phyloP scores from a whole-genome alignment of 2,329 filamentous ascomycete genomes.

The Penicillium griseofulvum region DNA sequence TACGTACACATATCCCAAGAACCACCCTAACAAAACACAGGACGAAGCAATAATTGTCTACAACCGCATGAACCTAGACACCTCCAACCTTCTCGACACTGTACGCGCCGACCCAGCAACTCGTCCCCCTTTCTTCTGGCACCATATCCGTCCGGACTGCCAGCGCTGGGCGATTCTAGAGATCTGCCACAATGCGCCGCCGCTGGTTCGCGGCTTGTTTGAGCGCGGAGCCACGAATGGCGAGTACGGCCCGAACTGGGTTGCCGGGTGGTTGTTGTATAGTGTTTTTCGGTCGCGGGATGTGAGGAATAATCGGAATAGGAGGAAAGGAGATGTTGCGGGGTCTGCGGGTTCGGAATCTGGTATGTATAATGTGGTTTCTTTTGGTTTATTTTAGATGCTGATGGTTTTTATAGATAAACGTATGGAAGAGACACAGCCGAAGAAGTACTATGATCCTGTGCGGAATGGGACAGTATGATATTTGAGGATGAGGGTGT shows the following conservation, averaged over 20 bases:
- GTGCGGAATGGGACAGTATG: conserved; percentile 39
- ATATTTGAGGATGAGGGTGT: neutral
- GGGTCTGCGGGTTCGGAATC: conserved; percentile 12
- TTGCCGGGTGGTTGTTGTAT: conserved; percentile 48
- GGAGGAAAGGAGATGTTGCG: conserved; percentile 36
- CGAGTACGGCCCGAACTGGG: conserved; percentile 49
- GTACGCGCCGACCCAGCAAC: conserved; percentile 37
- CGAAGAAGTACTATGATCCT: conserved; percentile 43
- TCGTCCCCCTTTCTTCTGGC: conserved; percentile 47
- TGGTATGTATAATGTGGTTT: conserved; percentile 3
- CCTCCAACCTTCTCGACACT: conserved; percentile 41
- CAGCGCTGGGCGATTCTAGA: conserved; percentile 44
- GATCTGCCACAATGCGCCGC: conserved; percentile 42
- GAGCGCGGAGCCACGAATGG: conserved; percentile 42
- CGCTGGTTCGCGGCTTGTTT: conserved; percentile 40
- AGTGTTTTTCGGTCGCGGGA: conserved; percentile 49
- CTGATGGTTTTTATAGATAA: conserved; percentile 16
- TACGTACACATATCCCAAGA: neutral
- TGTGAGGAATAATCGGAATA: conserved; percentile 47
- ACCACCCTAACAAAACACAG: conserved; percentile 20
- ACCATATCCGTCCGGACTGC: conserved; percentile 45
- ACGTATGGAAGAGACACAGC: conserved; percentile 23
- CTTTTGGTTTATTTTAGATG: neutral
- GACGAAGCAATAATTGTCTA: conserved; percentile 47
- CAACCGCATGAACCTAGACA: conserved; percentile 43